These are phyloP conservation scores for Miscanthus lutarioriparius DNA, from an alignment of 176 grass and related monocot species.

Conservation along the genomic window DNA sequence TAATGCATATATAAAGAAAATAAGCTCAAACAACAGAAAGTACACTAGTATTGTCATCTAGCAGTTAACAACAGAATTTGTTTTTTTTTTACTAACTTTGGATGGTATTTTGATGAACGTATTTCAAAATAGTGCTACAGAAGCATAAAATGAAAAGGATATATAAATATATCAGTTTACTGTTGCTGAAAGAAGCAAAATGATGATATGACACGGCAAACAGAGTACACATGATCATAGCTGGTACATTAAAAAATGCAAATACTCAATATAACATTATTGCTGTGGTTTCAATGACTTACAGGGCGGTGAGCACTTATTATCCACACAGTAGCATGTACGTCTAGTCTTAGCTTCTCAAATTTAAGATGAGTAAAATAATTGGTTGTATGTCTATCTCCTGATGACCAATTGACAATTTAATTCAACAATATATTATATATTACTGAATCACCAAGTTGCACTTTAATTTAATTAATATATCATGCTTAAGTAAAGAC, in stretches of 20 bases:
- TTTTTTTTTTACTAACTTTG: background rate
- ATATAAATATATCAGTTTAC: background rate
- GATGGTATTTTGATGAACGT: background rate
- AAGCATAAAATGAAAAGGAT: background rate
- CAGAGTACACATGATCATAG: constrained; percentile 17
- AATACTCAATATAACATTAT: constrained; percentile 10
- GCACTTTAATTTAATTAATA: background rate
- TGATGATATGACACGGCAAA: background rate
- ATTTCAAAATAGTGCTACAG: background rate
- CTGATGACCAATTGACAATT: background rate
- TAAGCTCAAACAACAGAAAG: constrained; percentile 7
- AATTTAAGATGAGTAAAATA: constrained; percentile 7
- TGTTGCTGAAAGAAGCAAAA: background rate
- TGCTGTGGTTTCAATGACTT: constrained; percentile 9
- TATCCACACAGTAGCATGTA: background rate
- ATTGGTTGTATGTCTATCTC: background rate
- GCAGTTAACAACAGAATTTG: background rate
- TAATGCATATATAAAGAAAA: background rate
- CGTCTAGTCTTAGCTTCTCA: background rate
- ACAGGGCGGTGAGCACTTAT: background rate
- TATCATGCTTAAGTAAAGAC: background rate
- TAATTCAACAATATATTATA: background rate
- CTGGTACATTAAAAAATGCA: background rate
- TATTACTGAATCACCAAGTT: background rate
- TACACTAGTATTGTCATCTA: background rate